A percentile compares a stretch with the other conserved stretches of the same genome.
These are phyloP conservation scores for Aureobasidium sp. DNA, from an alignment of 2,329 filamentous ascomycete species.

Conservation along the genomic window DNA sequence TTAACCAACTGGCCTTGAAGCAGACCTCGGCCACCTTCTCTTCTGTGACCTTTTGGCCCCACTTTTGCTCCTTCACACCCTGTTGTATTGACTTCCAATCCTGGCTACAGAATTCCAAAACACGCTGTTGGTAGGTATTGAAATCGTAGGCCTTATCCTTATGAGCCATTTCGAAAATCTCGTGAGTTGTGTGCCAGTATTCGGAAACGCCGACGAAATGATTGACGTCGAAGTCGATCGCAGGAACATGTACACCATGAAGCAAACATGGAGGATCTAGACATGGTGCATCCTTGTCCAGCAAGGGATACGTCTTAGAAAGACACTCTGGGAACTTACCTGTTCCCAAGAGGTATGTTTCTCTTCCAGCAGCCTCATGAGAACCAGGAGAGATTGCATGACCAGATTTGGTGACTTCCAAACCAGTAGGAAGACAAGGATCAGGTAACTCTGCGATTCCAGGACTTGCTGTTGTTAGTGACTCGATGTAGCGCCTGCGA, in stretches of 20 bases:
- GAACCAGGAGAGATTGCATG: conserved; percentile 45
- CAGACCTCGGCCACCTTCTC: conserved; percentile 80
- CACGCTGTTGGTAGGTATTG: conserved; percentile 76
- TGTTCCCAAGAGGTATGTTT: conserved; percentile 65
- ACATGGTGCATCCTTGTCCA: conserved; percentile 85
- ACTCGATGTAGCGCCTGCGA: conserved; percentile 72
- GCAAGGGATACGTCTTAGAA: conserved; percentile 69
- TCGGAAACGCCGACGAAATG: conserved; percentile 97
- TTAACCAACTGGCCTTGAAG: conserved; percentile 97
- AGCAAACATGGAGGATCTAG: conserved; percentile 77
- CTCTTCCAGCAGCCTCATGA: conserved; percentile 34
- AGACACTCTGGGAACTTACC: conserved; percentile 84
- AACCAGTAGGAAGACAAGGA: conserved; percentile 76
- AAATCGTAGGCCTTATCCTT: conserved; percentile 82
- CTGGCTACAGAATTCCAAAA: conserved; percentile 75
- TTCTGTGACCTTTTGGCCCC: conserved; percentile 65
- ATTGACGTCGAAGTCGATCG: conserved; percentile 94
- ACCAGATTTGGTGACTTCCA: conserved; percentile 69
- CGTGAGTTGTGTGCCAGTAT: conserved; percentile 98
- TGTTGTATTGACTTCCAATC: conserved; percentile 72
- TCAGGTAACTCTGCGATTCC: conserved; percentile 73
- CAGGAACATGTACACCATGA: conserved; percentile 85
- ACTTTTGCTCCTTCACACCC: conserved; percentile 59
- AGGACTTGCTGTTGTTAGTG: conserved; percentile 60
- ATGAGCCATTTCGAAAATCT: conserved; percentile 73